These are phyloP conservation scores for Aplosporella prunicola DNA, from an alignment of 2,329 filamentous ascomycete genomes.

Conservation along the genomic window DNA sequence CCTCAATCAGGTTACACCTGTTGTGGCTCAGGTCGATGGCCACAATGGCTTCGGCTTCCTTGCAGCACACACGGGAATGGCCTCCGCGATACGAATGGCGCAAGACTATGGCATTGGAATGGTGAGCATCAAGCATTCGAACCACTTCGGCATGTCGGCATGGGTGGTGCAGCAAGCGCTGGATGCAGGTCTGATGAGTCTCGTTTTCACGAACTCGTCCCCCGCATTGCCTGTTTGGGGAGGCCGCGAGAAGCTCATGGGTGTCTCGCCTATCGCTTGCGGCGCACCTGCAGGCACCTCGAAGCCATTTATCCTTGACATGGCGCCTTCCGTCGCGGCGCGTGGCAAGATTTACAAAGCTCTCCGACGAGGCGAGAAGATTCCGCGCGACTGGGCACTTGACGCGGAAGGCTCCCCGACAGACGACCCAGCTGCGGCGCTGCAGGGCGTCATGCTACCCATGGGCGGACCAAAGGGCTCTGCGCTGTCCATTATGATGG, in stretches of 20 bases:
- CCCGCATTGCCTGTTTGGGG: conserved; percentile 66
- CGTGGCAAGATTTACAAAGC: conserved; percentile 68
- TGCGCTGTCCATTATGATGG: conserved; percentile 74
- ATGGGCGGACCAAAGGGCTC: conserved; percentile 81
- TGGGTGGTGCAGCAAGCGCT: conserved; percentile 72
- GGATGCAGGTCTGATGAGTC: conserved; percentile 55
- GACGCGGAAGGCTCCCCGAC: conserved; percentile 61
- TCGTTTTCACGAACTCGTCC: conserved; percentile 52
- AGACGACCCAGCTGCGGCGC: conserved; percentile 59
- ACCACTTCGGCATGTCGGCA: conserved; percentile 76
- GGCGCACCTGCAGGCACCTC: conserved; percentile 58
- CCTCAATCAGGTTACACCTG: conserved; percentile 55
- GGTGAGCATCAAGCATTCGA: conserved; percentile 65
- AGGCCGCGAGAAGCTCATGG: conserved; percentile 58
- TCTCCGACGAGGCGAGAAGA: conserved; percentile 55
- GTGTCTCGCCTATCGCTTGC: conserved; percentile 64
- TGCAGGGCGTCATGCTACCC: conserved; percentile 72
- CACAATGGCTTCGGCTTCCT: conserved; percentile 69
- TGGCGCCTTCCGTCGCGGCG: conserved; percentile 61
- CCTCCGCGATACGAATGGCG: conserved; percentile 57
- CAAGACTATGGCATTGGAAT: conserved; percentile 60
- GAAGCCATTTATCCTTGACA: conserved; percentile 62
- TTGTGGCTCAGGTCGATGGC: conserved; percentile 58
- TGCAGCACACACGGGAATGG: conserved; percentile 57
- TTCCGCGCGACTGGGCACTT: conserved; percentile 65